Conservation (phyloP, 78 protist species). For the Corallochytrium limacisporum region DNA sequence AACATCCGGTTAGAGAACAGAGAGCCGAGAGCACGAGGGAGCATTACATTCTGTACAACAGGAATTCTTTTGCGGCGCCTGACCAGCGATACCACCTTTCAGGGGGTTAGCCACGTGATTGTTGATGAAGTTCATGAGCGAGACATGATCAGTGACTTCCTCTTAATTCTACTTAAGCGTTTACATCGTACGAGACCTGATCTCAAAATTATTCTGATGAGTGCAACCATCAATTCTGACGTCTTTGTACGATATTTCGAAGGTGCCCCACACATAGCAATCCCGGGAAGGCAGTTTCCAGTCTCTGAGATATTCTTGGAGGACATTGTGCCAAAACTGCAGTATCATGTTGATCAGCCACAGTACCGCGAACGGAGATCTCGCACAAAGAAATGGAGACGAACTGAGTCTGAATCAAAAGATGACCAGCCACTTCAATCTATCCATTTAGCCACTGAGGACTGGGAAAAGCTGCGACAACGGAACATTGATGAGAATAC, state of each 20-base stretch:
- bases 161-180: too few species aligned
- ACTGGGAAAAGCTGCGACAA: not conserved
- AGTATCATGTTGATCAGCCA: not conserved
- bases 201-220: constrained; percentile 45
- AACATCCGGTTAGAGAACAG: constrained; percentile 11
- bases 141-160: constrained; percentile 47
- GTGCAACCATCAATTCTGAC: constrained; percentile 51
- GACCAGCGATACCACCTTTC: not conserved
- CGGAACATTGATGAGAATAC: not conserved
- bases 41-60: constrained; percentile 51
- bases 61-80: constrained; percentile 53
- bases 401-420: too few species aligned
- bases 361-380: too few species aligned
- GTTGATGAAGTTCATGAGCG: constrained; percentile 78
- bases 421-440: too few species aligned
- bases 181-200: too few species aligned
- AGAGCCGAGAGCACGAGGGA: constrained; percentile 2
- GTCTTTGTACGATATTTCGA: constrained; percentile 35
- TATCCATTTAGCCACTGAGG: too few species aligned
- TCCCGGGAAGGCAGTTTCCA: too few species aligned
- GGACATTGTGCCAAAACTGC: not conserved
- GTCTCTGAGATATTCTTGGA: constrained; percentile 41
- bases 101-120: constrained; percentile 18
- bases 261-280: not conserved
- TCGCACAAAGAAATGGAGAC: too few species aligned